Evolutionary conservation across 2,329 filamentous ascomycete genomes (phyloP).

Genomic region (Hypoxylon sp.): DNA sequence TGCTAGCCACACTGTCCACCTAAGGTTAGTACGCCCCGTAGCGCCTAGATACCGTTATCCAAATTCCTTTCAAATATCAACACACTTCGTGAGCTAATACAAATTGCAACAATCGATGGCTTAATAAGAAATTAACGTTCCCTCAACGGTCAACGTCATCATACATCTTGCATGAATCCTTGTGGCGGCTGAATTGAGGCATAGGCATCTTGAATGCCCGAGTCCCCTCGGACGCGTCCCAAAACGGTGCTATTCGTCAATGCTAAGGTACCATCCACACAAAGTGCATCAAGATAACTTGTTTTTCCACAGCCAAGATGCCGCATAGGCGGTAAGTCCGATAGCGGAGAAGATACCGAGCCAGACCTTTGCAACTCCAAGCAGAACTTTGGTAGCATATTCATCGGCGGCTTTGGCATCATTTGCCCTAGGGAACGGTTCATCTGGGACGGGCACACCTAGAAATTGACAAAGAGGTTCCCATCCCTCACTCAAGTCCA

Average conservation of each 20-base stretch:
- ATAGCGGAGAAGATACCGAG: slow-evolving; percentile 34
- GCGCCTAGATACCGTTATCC: background rate
- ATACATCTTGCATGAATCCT: background rate
- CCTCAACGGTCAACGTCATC: background rate
- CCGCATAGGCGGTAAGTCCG: slow-evolving; percentile 27
- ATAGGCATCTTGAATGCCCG: background rate
- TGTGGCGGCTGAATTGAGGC: background rate
- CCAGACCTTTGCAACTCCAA: slow-evolving; percentile 39
- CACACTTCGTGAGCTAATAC: background rate
- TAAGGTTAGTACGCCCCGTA: background rate
- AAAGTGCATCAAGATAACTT: slow-evolving; percentile 1
- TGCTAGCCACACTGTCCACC: background rate
- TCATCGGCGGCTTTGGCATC: slow-evolving; percentile 45
- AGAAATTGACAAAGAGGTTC: slow-evolving; percentile 47
- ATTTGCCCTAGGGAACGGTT: slow-evolving; percentile 46
- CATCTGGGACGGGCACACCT: slow-evolving; percentile 42
- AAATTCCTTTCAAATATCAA: background rate
- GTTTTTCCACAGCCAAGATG: slow-evolving; percentile 24
- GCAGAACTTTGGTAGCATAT: slow-evolving; percentile 38
- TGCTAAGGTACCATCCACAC: background rate
- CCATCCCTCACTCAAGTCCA: slow-evolving; percentile 49
- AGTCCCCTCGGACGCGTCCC: background rate
- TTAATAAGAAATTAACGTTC: background rate
- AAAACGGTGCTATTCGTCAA: slow-evolving; percentile 1
- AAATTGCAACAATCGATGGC: background rate